Evolutionary conservation across 2,329 filamentous ascomycete species (phyloP).

Genomic region (Pseudogymnoascus pannorum): DNA sequence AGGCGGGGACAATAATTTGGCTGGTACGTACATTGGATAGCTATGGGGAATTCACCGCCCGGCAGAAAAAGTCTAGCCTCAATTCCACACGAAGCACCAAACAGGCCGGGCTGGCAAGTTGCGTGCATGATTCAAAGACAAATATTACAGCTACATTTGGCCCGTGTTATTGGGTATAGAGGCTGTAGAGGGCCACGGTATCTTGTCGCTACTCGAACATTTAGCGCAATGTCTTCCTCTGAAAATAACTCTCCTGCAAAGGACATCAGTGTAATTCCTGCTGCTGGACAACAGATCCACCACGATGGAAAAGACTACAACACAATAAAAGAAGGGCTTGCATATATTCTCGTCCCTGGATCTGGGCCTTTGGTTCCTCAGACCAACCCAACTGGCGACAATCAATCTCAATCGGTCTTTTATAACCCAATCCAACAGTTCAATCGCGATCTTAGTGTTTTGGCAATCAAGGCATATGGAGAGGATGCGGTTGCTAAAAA

Average conservation of each 20-base stretch:
- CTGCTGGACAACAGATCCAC: slow-evolving; percentile 24
- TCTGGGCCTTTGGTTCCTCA: slow-evolving; percentile 40
- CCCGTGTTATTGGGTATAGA: not conserved
- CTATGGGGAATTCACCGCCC: slow-evolving; percentile 4
- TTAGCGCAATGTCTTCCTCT: not conserved
- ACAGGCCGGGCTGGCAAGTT: not conserved
- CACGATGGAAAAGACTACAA: slow-evolving; percentile 48
- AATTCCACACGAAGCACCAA: not conserved
- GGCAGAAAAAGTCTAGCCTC: slow-evolving; percentile 10
- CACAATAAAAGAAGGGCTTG: slow-evolving; percentile 59
- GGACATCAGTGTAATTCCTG: slow-evolving; percentile 26
- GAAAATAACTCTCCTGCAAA: not conserved
- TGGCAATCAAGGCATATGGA: slow-evolving; percentile 85
- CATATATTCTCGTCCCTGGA: slow-evolving; percentile 57
- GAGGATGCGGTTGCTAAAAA: slow-evolving; percentile 53
- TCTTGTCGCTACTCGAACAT: not conserved
- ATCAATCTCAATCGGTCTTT: slow-evolving; percentile 73
- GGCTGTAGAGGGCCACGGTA: not conserved
- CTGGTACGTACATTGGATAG: not conserved
- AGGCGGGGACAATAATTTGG: not conserved
- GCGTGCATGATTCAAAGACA: slow-evolving; percentile 1
- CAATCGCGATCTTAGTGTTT: slow-evolving; percentile 88
- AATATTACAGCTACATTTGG: not conserved
- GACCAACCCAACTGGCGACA: slow-evolving; percentile 41
- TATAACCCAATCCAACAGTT: slow-evolving; percentile 99